Base-by-base conservation (phyloP, 2,329 filamentous ascomycete genomes). In the Pestalotiopsis sp. region DNA sequence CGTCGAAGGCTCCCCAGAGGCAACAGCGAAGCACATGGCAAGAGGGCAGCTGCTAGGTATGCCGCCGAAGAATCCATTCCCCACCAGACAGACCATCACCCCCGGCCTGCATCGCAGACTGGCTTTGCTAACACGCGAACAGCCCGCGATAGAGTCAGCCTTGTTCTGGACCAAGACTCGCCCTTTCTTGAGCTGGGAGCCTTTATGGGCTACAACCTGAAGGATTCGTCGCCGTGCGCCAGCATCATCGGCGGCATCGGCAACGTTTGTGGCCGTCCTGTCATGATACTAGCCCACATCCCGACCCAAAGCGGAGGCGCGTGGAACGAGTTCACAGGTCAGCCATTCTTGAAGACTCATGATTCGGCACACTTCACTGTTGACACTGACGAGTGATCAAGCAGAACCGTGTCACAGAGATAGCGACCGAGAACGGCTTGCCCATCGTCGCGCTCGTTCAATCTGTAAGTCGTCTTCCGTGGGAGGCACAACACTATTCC, bases 271-370 rank as follows among this genome's bases (percentile, higher is more conserved):
- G 78, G 69, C 59, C 81, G 80, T 67, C 69, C 83, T 57, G 72
- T 83, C 7, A 77, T 83, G 69, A 80, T 80, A 1, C 20, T 52
- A 52, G 45, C 45, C 45, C 80, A 83, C 69, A 82, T 83, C 13
- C 81, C 81, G 2, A 80, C 81, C 2, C 77, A 80, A 57, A 82
- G 79, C 60, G 81, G 81, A 45, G 81, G 81, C 0, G 80, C 81
- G 0, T 83, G 81, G 81, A 83, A 83, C 70, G 80, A 83, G 58
- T 78, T 80, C 71, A 80, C 79, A 5, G 57, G 57, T 59, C 7
- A 59, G 57, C 57, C 20, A 58, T 45, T 23, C 9, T 58, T 12
- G 14, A 2, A 25, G 3, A 13, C 57, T 12, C 20, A 59, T 27
- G 57, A 14, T 13, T 13, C 11, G 23, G 25, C 3, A 13, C 23